Conservation (phyloP, 257 asterid species). For the Verbena officinalis region DNA sequence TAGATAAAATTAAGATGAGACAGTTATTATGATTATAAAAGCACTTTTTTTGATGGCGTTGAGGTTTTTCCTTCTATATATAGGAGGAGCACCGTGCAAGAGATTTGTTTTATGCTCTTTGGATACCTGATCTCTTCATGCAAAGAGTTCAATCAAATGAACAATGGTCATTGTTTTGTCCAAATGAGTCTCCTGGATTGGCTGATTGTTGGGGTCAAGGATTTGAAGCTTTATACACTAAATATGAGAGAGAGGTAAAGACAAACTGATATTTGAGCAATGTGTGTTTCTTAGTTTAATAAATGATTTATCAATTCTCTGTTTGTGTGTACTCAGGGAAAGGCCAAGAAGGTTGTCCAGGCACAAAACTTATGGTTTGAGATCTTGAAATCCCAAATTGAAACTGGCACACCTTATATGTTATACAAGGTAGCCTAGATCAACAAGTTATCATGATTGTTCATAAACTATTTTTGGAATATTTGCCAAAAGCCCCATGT, state of each 20-base stretch:
- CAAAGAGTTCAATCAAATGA: conserved; percentile 74
- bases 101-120: conserved; percentile 89
- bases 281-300: not conserved
- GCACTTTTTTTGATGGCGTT: too few relatives aligned
- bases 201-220: conserved; percentile 99
- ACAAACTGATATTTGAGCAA: not conserved
- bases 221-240: conserved; percentile 74
- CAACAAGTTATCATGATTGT: too few relatives aligned
- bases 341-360: conserved; percentile 62
- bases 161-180: conserved; percentile 92
- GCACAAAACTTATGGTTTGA: conserved; percentile 65
- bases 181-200: conserved; percentile 93
- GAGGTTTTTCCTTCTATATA: not conserved
- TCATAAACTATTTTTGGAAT: not conserved
- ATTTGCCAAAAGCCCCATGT: too few relatives aligned
- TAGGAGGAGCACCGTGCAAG: conserved; percentile 50
- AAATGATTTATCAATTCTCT: too few relatives aligned
- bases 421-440: conserved; percentile 60
- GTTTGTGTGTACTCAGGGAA: conserved; percentile 47
- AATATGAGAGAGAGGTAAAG: conserved; percentile 76
- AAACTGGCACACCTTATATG: conserved; percentile 69
- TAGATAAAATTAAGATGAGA: not conserved
- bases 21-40: too few relatives aligned
- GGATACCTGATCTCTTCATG: conserved; percentile 97
- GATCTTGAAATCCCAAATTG: conserved; percentile 64